Evolutionary conservation across 768 basidiomycete genomes (phyloP).

Genomic region (Kwoniella dendrophila): DNA sequence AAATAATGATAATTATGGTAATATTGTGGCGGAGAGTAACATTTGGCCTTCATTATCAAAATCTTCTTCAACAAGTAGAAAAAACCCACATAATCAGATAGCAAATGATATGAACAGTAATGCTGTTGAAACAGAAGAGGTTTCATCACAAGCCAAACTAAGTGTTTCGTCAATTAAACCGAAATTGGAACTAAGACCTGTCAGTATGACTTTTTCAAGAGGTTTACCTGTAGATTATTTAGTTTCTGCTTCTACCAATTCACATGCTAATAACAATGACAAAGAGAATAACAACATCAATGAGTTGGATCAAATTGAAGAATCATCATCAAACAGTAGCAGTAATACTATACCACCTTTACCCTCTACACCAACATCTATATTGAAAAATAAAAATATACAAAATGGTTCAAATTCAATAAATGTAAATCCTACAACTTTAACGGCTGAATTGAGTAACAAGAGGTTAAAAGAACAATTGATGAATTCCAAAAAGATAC

Average conservation of each 20-base stretch:
- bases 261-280: background rate
- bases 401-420: background rate
- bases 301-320: too few species aligned
- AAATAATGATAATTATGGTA: background rate
- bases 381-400: background rate
- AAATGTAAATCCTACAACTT: too few species aligned
- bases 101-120: background rate
- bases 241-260: background rate
- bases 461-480: conserved; percentile 21
- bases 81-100: background rate
- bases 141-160: background rate
- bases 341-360: background rate
- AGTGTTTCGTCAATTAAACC: too few species aligned
- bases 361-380: background rate
- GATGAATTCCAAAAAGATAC: conserved; percentile 26
- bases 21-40: background rate
- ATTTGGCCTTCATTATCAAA: conserved; percentile 6
- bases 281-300: too few species aligned
- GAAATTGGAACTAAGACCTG: conserved; percentile 40
- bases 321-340: too few species aligned
- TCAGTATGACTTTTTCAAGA: conserved; percentile 40
- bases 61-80: background rate
- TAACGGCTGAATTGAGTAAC: background rate
- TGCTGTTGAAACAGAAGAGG: background rate
- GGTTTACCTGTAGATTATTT: conserved; percentile 40